Evolutionary conservation across 805 yeast species (phyloP), one percentile per base, ranked within the genome.

Genomic region (Jamesozyma spencerorum): DNA sequence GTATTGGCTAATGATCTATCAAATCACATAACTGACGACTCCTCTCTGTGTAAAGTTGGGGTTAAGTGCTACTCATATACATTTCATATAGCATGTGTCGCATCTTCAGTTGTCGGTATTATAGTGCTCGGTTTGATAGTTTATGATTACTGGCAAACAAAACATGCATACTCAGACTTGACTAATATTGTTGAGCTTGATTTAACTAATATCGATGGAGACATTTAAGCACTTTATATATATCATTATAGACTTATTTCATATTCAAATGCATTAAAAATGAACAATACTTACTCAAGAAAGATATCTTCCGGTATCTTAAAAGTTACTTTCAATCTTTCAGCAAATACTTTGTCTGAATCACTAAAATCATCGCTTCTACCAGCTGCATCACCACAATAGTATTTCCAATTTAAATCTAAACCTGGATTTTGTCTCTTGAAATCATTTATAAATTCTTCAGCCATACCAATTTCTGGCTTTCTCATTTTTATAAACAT

Each of bases 311-410:
- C 97, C 0, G 97, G 97, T 0, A 76, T 64, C 38, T 64, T 63
- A 53, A 85, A 90, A 17, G 49, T 46, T 2, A 86, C 34, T 0
- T 74, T 75, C 1, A 72, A 53, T 15, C 65, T 69, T 33, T 66
- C 47, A 0, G 97, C 96, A 68, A 88, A 88, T 41, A 45, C 55
- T 47, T 57, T 60, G 58, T 90, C 98, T 37, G 83, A 74, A 50
- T 84, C 87, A 68, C 92, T 84, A 55, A 81, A 83, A 59, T 90
- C 97, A 0, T 54, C 59, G 2, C 56, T 53, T 39, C 97, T 68
- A 1, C 97, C 98, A 5, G 96, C 97, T 0, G 97, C 97, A 64
- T 90, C 98, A 5, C 98, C 98, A n/a, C 87, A 88, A 58, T 64
- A 92, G 36, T 53, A 58, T 15, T 27, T 36, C 50, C 51, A 47